Evolutionary conservation across 2,329 filamentous ascomycete species (phyloP), one percentile per base, ranked within the genome.

Genomic region (Cytospora schulzeri): DNA sequence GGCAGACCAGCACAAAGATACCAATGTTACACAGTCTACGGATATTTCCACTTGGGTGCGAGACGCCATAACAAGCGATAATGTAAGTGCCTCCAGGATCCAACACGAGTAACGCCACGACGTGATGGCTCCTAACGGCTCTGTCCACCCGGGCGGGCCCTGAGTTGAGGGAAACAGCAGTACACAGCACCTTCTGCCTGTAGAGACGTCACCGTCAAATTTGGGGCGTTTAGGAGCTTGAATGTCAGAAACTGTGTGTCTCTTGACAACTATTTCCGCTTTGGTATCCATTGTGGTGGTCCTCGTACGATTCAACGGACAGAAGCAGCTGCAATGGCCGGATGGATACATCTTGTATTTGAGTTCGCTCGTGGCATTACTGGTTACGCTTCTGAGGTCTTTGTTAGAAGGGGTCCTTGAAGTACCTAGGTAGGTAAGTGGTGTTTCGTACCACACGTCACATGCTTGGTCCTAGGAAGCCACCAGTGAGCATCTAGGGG

Each of bases 331-430:
- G 6, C 11, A 59, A n/a, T 52, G 57, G 57, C n/a, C 57, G 11
- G 50, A 51, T 26, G 41, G 41, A n/a, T n/a, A 26, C 11, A 57
- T 28, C 29, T n/a, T 59, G 8, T 51, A 59, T 22, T 22, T 52
- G 3, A 59, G 57, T 38, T 51, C 57, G 14, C 57, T 59, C 11
- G 51, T 59, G 22, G 57, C 57, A 4, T 24, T 59, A 8, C 29
- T 59, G 29, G 28, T 41, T 29, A 59, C 57, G 11, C 8, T 52
- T 51, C 41, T 59, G 28, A 52, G 57, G 28, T 52, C 57, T 33
- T 26, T 59, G 45, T 22, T 59, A 48, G 12, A 26, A 31, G 24
- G 11, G 1, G n/a, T 59, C 22, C 41, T 59, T 14, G 45, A 51
- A 5, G 22, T n/a, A n/a, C n/a, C n/a, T n/a, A n/a, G n/a, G n/a